These are phyloP conservation scores for Coniella vitis DNA, from an alignment of 2,329 filamentous ascomycete species.

Conservation along the genomic window DNA sequence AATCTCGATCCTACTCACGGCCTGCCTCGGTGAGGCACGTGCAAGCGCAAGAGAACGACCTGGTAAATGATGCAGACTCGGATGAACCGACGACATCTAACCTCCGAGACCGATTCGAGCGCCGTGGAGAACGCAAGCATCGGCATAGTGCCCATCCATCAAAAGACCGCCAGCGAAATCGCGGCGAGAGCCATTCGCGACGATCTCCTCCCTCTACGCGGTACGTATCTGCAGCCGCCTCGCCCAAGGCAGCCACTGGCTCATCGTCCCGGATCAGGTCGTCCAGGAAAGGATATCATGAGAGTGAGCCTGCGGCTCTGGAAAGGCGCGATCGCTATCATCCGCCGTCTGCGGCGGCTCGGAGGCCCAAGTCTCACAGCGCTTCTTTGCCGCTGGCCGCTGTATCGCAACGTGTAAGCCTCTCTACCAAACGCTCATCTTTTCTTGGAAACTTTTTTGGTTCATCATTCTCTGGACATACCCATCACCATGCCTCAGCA, in stretches of 20 bases:
- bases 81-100: constrained; percentile 17
- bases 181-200: constrained; percentile 20
- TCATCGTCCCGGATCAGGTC: constrained; percentile 14
- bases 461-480: constrained; percentile 19
- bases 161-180: constrained; percentile 19
- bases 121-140: constrained; percentile 15
- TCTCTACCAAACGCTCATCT: constrained; percentile 30
- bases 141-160: constrained; percentile 22
- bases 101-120: constrained; percentile 14
- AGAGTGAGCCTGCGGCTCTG: constrained; percentile 25
- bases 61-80: constrained; percentile 6
- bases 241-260: constrained; percentile 2
- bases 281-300: constrained; percentile 20
- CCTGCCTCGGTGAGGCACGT: constrained; percentile 18
- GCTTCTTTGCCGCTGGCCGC: constrained; percentile 27
- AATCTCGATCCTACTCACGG: constrained; percentile 20
- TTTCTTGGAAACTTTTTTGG: constrained; percentile 28
- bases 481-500: constrained; percentile 17
- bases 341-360: constrained; percentile 22
- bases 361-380: constrained; percentile 28
- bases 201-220: constrained; percentile 23
- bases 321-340: constrained; percentile 20
- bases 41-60: constrained; percentile 3
- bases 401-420: constrained; percentile 26
- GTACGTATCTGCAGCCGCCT: constrained; percentile 20